Evolutionary conservation across 257 asterid species (phyloP).

Genomic region (Striga asiatica): DNA sequence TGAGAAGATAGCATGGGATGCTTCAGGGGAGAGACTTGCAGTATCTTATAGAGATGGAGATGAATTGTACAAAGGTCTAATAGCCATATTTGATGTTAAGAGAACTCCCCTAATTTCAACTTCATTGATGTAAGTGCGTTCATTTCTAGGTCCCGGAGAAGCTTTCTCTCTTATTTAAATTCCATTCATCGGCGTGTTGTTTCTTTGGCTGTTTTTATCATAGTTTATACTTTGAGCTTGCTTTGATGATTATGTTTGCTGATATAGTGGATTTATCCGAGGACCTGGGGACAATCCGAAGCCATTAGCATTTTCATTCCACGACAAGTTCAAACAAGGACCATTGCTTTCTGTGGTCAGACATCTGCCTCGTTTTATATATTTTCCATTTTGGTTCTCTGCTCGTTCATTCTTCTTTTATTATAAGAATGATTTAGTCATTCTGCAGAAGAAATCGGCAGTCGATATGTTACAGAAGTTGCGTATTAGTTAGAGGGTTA

Average conservation of each 20-base stretch:
- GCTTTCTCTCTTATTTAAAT: background rate
- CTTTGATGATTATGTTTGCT: constrained; percentile 7
- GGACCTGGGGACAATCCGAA: constrained; percentile 93
- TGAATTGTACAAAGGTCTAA: constrained; percentile 69
- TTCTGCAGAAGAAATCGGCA: background rate
- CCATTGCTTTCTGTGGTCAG: constrained; percentile 97
- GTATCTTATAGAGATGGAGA: constrained; percentile 78
- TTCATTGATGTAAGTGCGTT: constrained; percentile 69
- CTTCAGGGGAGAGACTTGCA: constrained; percentile 93
- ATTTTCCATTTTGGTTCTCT: background rate
- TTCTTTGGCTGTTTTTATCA: background rate
- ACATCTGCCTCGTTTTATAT: background rate
- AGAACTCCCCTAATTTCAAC: constrained; percentile 76
- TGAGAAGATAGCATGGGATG: constrained; percentile 96
- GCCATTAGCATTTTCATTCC: constrained; percentile 79
- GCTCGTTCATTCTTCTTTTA: background rate
- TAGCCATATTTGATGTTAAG: constrained; percentile 86
- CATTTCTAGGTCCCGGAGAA: constrained; percentile 2
- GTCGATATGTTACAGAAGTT: background rate
- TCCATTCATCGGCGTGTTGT: background rate
- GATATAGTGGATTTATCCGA: constrained; percentile 80
- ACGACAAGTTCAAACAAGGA: constrained; percentile 82
- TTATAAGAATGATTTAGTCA: background rate
- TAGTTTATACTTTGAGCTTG: constrained; percentile 1
- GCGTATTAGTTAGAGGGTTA: background rate